phyloP scores from a whole-genome alignment of 495 filamentous ascomycete species.

The Tuber microsphaerosporum region DNA sequence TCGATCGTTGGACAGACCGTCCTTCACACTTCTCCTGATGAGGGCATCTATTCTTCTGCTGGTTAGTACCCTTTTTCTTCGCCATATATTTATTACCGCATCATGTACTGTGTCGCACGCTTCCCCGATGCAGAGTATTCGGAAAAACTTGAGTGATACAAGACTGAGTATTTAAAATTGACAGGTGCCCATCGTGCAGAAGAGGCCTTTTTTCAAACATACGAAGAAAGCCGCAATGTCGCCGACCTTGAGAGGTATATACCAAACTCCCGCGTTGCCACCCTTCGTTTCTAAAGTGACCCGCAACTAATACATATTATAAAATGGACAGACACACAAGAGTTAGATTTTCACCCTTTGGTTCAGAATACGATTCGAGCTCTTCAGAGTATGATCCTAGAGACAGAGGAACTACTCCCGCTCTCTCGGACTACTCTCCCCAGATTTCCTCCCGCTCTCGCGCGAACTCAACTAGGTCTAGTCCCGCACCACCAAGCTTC shows the following conservation, averaged over 20 bases:
- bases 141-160: background rate
- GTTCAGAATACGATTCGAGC: conserved; percentile 39
- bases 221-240: conserved; percentile 25
- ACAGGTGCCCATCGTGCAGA: conserved; percentile 31
- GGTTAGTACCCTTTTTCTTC: conserved; percentile 15
- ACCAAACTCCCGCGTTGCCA: background rate
- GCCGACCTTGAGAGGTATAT: conserved; percentile 36
- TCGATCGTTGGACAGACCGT: conserved; percentile 22
- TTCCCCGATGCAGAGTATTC: background rate
- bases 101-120: background rate
- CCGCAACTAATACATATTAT: conserved; percentile 15
- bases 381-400: conserved; percentile 34
- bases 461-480: conserved; percentile 37
- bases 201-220: conserved; percentile 36
- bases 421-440: conserved; percentile 39
- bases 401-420: conserved; percentile 22
- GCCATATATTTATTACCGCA: background rate
- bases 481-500: conserved; percentile 29
- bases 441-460: conserved; percentile 30
- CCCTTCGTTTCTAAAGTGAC: background rate
- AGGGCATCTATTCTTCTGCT: conserved; percentile 29
- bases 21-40: conserved; percentile 22
- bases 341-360: conserved; percentile 36
- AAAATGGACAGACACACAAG: conserved; percentile 20
- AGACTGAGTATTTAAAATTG: conserved; percentile 9